These are phyloP conservation scores for Fusarium cyanostomum DNA, from an alignment of 2,329 filamentous ascomycete genomes.

Conservation along the genomic window DNA sequence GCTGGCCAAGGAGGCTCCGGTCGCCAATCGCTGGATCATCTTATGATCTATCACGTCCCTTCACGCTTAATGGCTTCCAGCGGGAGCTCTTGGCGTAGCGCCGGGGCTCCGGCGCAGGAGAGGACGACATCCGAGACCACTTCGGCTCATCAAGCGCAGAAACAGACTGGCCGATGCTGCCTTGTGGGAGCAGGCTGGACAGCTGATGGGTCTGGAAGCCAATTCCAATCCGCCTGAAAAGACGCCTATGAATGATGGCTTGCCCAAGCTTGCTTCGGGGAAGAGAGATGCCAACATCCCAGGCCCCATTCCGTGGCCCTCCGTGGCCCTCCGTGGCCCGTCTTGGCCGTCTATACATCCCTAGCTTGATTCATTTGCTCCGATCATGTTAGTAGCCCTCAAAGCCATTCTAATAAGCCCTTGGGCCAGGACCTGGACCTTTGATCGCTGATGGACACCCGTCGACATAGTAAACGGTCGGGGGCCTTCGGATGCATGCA, in stretches of 20 bases:
- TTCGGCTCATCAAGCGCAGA: too few species aligned
- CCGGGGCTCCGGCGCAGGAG: conserved; percentile 11
- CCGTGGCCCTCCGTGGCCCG: conserved; percentile 5
- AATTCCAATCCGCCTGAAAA: conserved; percentile 16
- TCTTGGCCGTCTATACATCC: not conserved
- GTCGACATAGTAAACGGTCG: conserved; percentile 6
- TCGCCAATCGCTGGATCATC: conserved; percentile 8
- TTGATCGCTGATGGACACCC: not conserved
- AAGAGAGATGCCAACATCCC: conserved; percentile 16
- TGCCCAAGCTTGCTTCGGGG: conserved; percentile 13
- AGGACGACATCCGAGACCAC: not conserved
- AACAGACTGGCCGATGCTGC: too few species aligned
- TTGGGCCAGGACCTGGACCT: not conserved
- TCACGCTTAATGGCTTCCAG: conserved; percentile 17
- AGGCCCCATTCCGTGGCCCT: conserved; percentile 5
- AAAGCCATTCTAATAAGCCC: not conserved
- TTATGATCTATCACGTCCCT: conserved; percentile 27
- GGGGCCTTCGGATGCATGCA: conserved; percentile 22
- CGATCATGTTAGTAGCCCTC: not conserved
- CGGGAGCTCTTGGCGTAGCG: conserved; percentile 19
- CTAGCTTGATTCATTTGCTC: conserved; percentile 1
- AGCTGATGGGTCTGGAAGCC: conserved; percentile 16
- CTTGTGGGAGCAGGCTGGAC: conserved; percentile 21
- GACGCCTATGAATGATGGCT: not conserved
- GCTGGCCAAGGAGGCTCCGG: not conserved